These are phyloP conservation scores for Gracilaria caudata DNA, from an alignment of 23 red algal genomes.

Conservation along the genomic window DNA sequence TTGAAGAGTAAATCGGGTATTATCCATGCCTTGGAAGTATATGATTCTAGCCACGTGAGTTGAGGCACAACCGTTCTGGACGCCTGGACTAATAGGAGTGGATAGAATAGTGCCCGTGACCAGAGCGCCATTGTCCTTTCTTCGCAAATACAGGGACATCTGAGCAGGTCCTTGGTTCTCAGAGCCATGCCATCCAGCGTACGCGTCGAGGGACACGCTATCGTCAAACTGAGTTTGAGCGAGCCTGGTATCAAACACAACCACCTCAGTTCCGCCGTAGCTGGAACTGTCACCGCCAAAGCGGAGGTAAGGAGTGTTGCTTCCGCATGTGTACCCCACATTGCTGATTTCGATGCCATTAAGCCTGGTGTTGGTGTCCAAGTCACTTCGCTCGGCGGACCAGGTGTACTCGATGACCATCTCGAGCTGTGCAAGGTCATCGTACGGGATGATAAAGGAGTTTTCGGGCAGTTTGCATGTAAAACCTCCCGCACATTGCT, in stretches of 20 bases:
- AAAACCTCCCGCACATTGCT: not conserved
- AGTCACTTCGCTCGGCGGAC: constrained; percentile 7
- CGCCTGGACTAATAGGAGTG: constrained; percentile 5
- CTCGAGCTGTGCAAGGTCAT: not conserved
- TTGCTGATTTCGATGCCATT: not conserved
- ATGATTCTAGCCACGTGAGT: constrained; percentile 1
- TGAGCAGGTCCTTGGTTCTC: constrained; percentile 5
- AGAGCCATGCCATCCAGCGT: constrained; percentile 27
- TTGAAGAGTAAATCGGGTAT: not conserved
- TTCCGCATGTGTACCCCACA: constrained; percentile 12
- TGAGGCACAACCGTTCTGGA: constrained; percentile 15
- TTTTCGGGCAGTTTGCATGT: not conserved
- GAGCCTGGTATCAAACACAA: not conserved
- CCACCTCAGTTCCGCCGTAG: constrained; percentile 32
- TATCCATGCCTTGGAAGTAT: not conserved
- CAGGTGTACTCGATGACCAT: constrained; percentile 24
- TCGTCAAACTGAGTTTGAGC: not conserved
- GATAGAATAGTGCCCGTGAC: not conserved
- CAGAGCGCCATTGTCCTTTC: not conserved
- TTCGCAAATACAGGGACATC: not conserved
- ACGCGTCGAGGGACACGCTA: not conserved
- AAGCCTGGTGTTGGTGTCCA: constrained; percentile 35
- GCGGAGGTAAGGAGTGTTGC: not conserved
- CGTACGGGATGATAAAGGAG: not conserved
- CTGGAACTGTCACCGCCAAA: constrained; percentile 27